Base-by-base conservation (phyloP, 2,329 filamentous ascomycete genomes). In the Sporothrix humicola region DNA sequence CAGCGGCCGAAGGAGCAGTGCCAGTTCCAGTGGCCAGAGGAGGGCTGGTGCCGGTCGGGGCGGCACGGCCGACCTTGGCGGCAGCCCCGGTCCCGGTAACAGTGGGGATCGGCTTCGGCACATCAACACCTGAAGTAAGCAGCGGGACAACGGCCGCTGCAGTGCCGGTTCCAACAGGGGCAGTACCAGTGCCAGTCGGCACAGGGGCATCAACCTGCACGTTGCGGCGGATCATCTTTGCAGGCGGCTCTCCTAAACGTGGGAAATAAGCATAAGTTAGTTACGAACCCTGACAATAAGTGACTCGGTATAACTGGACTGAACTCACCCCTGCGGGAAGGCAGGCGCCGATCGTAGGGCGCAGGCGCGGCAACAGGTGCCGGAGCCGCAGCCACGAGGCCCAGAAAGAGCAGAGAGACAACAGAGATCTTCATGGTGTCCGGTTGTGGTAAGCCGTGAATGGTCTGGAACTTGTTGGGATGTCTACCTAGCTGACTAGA, bases 351-450 rank as follows among this genome's bases (percentile, higher is more conserved):
- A 48, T 70, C 68, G 15, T 70, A 70, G 6, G 68, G 37, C 13
- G 68, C 31, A 26, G 68, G 68, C 15, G 52, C 68, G 23, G 68
- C 52, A 44, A 56, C 13, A 9, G 68, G 68, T 10, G 68, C 68
- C 48, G 68, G 52, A 31, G 68, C 68, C 42, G 68, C 68, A 15
- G 42, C 52, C n/a, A 54, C 68, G 17, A 58, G 52, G 37, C 68
- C 37, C 31, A 46, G 31, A 26, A 56, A 48, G 15, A 70, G 37
- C 17, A 59, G n/a, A 46, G 52, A 70, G 1, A 70, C 31, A 46
- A 31, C 3, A 10, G n/a, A 31, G n/a, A 70, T 17, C 54, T 70
- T 46, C 68, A 70, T 70, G 12, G n/a, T 69, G 66, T 69, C 31
- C 31, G 31, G 31, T 37, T 37, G 44, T 26, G 46, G 61, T 20